A percentile compares a stretch with the other conserved stretches of the same genome.
Evolutionary conservation across 441 rosid genomes (phyloP).

Genomic region (Bocquillonia castaneifolia): DNA sequence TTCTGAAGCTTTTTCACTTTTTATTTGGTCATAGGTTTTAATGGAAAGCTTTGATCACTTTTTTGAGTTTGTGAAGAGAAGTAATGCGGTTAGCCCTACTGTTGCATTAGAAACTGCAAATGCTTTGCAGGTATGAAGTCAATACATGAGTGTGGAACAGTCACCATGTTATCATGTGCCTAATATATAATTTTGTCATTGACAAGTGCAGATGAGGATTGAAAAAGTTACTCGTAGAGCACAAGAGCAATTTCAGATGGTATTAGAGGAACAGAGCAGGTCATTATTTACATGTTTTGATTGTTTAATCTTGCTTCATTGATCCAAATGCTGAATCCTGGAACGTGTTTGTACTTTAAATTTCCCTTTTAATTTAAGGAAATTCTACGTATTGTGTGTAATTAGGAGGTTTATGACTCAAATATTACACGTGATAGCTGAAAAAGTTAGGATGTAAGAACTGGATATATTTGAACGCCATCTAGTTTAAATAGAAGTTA

Average conservation of each 20-base stretch:
- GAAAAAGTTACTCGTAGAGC: slow-evolving; percentile 98
- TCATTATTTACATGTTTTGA: slow-evolving; percentile 25
- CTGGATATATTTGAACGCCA: neutral
- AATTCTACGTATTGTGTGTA: neutral
- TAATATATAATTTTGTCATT: slow-evolving; percentile 20
- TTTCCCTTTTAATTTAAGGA: neutral
- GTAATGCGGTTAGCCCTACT: slow-evolving; percentile 93
- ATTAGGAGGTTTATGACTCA: neutral
- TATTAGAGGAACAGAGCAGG: slow-evolving; percentile 97
- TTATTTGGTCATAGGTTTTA: slow-evolving; percentile 54
- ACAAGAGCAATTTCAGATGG: slow-evolving; percentile 96
- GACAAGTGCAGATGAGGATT: slow-evolving; percentile 61
- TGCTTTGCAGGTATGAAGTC: slow-evolving; percentile 84
- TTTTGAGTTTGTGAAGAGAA: slow-evolving; percentile 88
- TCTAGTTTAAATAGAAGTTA: neutral
- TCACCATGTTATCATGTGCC: neutral
- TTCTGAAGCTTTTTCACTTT: slow-evolving; percentile 18
- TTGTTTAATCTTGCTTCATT: slow-evolving; percentile 10
- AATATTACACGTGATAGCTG: neutral
- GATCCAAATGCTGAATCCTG: neutral
- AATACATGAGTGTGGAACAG: neutral
- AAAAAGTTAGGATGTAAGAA: neutral
- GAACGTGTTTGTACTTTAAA: neutral
- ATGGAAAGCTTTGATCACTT: slow-evolving; percentile 89
- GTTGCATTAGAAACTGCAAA: slow-evolving; percentile 96